Base-by-base conservation (phyloP, 768 basidiomycete species). In the Podaxis carcinomalis region DNA sequence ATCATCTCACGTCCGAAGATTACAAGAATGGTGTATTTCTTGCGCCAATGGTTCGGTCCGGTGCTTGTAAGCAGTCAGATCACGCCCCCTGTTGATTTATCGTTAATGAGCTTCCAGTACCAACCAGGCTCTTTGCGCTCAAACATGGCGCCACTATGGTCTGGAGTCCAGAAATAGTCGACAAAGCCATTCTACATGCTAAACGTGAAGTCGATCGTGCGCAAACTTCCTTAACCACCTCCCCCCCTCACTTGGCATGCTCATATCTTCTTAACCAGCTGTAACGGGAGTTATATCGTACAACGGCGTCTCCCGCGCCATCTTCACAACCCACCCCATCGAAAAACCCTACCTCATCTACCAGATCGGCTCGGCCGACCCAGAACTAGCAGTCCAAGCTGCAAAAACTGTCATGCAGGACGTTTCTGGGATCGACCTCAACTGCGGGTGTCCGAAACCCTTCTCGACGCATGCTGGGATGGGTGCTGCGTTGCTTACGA, bases 11-110 rank as follows among this genome's bases (percentile, higher is more conserved):
- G 0, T 69, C 79, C 1, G 85, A 87, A 28, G 87, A 93, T 64
- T 99, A 94, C 77, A 88, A 88, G 65, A 82, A 92, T 75, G 95
- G 94, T 9, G 78, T 98, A 32, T 89, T 97, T 68, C 83, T 99
- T n/a, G 96, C 97, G 2, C 97, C 97, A 1, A 99, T 99, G 97
- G 97, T 99, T 56, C 84, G 95, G 69, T 96, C 93, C 61, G 93
- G 95, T 62, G 89, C 89, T 65, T 74, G 92, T 94, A 73, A 68
- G 90, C 83, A 44, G 32, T 66, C 63, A 57, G 47, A 53, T 66
- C 62, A 19, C 56, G 46, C 53, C 64, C 58, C 58, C 66, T 68
- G 35, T 67, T 69, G 37, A 23, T 37, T 16, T 54, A 53, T 35
- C 21, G 23, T n/a, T 59, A 6, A 59, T 51, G 19, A 36, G 23